Percentiles rank a stretch among this genome's conserved stretches.
These are phyloP conservation scores for Coniochaeta pulveracea DNA, from an alignment of 2,329 filamentous ascomycete species.

Conservation along the genomic window DNA sequence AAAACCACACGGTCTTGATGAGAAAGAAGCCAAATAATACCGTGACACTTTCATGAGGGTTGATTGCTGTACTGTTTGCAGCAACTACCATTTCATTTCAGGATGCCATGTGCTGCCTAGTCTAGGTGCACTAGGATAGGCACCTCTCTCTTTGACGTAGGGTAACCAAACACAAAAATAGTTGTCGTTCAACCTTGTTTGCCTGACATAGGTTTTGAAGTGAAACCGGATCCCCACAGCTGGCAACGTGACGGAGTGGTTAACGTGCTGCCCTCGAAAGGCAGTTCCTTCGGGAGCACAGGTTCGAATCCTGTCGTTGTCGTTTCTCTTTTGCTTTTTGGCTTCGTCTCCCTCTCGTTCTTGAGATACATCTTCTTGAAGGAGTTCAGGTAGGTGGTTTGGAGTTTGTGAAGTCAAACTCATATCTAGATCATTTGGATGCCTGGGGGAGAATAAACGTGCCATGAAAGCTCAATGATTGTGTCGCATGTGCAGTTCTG, in stretches of 20 bases:
- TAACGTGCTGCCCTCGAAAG: background rate
- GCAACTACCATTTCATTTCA: too few relatives aligned
- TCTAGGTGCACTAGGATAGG: too few relatives aligned
- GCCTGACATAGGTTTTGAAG: too few relatives aligned
- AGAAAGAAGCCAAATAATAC: too few relatives aligned
- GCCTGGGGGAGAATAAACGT: background rate
- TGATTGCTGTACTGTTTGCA: too few relatives aligned
- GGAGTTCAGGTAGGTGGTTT: background rate
- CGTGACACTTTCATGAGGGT: too few relatives aligned
- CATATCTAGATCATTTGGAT: background rate
- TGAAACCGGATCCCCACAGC: too few relatives aligned
- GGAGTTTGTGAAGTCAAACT: background rate
- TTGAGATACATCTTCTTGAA: background rate
- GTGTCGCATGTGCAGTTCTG: background rate
- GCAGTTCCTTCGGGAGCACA: background rate
- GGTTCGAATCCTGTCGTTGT: background rate
- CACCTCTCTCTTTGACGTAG: too few relatives aligned
- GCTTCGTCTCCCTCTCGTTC: background rate
- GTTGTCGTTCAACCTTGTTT: too few relatives aligned
- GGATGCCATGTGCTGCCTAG: too few relatives aligned
- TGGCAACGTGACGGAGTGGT: background rate
- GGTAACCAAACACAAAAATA: too few relatives aligned
- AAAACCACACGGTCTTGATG: too few relatives aligned
- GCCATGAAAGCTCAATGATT: background rate
- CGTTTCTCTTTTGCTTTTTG: background rate